Evolutionary conservation across 73 alveolate genomes (phyloP).

Genomic region (Blepharisma stoltei): DNA sequence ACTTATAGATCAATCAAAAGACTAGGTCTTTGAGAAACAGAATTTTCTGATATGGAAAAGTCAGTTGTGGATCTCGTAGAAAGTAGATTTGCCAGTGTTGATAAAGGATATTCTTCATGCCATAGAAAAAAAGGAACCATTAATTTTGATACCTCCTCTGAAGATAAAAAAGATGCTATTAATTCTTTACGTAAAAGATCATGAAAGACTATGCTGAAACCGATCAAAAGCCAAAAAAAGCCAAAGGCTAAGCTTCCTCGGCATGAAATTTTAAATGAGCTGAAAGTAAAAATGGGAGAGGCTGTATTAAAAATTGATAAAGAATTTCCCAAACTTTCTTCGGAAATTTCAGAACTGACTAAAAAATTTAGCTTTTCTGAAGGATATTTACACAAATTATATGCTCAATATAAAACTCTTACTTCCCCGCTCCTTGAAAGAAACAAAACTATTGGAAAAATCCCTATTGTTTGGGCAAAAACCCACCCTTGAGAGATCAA

Average conservation of each 20-base stretch:
- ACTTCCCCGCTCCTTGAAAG: too few species aligned
- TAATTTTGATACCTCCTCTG: too few species aligned
- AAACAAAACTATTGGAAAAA: too few species aligned
- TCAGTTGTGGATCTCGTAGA: background rate
- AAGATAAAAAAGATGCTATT: too few species aligned
- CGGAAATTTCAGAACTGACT: background rate
- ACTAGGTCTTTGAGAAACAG: background rate
- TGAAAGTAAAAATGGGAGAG: conserved; percentile 19
- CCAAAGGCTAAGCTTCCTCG: background rate
- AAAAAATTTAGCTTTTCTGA: conserved; percentile 3
- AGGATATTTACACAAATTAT: background rate
- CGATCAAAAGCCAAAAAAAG: background rate
- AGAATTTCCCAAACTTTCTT: conserved; percentile 3
- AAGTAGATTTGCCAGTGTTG: too few species aligned
- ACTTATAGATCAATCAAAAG: conserved; percentile 2
- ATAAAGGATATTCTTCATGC: too few species aligned
- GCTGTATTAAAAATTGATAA: conserved; percentile 18
- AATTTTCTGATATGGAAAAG: background rate
- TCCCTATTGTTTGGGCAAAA: too few species aligned
- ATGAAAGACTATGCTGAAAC: background rate
- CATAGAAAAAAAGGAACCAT: too few species aligned
- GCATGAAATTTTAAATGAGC: background rate
- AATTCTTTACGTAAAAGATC: background rate
- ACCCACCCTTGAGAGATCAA: too few species aligned
- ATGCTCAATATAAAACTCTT: conserved; percentile 4